phyloP scores from a whole-genome alignment of 2,329 filamentous ascomycete genomes.

The Trichoderma lentiforme region DNA sequence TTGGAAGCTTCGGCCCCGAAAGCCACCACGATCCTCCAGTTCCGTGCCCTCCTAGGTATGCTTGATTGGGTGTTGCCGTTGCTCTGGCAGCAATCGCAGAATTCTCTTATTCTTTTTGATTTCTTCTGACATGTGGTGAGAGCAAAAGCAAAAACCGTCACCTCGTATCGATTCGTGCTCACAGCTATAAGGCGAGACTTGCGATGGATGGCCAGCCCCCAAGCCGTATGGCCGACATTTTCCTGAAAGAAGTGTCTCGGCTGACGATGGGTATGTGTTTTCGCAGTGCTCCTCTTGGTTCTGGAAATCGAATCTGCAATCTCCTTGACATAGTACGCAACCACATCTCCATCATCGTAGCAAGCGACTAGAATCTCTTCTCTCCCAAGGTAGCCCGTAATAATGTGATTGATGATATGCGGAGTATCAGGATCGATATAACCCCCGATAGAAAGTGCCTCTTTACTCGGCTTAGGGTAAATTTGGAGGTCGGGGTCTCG shows the following conservation, averaged over 20 bases:
- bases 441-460: slow-evolving; percentile 44
- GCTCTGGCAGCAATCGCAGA: slow-evolving; percentile 17
- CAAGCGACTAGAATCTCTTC: slow-evolving; percentile 66
- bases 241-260: slow-evolving; percentile 63
- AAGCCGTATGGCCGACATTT: slow-evolving; percentile 76
- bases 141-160: slow-evolving; percentile 52
- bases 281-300: slow-evolving; percentile 13
- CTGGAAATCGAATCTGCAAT: slow-evolving; percentile 45
- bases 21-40: slow-evolving; percentile 50
- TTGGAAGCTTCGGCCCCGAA: slow-evolving; percentile 42
- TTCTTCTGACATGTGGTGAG: slow-evolving; percentile 24
- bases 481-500: slow-evolving; percentile 50
- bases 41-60: slow-evolving; percentile 41
- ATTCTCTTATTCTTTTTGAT: background rate
- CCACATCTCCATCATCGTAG: slow-evolving; percentile 73
- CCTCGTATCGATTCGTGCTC: slow-evolving; percentile 66
- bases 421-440: slow-evolving; percentile 49
- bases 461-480: slow-evolving; percentile 40
- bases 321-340: slow-evolving; percentile 62
- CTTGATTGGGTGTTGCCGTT: slow-evolving; percentile 27
- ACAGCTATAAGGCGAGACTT: slow-evolving; percentile 82
- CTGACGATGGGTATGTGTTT: slow-evolving; percentile 20
- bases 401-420: slow-evolving; percentile 67
- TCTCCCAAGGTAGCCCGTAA: slow-evolving; percentile 65
- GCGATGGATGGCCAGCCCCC: slow-evolving; percentile 82